Evolutionary conservation across 108 stramenopile species (phyloP).

Genomic region (Fistulifera solaris): DNA sequence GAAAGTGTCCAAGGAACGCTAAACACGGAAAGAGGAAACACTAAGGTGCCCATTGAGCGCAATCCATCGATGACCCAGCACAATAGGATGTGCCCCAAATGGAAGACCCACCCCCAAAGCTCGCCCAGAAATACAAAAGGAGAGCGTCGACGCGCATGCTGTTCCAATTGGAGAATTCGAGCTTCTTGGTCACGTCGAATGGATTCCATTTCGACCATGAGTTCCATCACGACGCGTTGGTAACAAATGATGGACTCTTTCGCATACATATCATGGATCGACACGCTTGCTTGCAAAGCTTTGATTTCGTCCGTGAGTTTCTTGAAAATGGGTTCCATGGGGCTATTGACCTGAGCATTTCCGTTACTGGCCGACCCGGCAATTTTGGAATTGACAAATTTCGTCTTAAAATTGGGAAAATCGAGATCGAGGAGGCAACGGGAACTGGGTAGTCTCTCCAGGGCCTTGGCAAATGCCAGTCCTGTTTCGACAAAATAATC

Average conservation of each 20-base stretch:
- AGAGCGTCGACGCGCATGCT: background rate
- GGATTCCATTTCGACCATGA: constrained; percentile 45
- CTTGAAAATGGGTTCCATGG: constrained; percentile 88
- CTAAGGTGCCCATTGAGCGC: too few relatives aligned
- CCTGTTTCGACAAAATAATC: constrained; percentile 1
- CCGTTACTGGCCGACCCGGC: constrained; percentile 12
- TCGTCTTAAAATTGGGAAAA: constrained; percentile 51
- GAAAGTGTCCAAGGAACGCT: too few relatives aligned
- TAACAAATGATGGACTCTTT: constrained; percentile 58
- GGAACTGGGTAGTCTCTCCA: constrained; percentile 46
- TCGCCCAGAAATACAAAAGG: too few relatives aligned
- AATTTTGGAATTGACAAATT: constrained; percentile 21
- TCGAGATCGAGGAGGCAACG: constrained; percentile 53
- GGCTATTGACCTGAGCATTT: constrained; percentile 17
- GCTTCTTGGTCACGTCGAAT: constrained; percentile 34
- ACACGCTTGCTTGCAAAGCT: constrained; percentile 75
- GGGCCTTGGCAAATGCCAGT: constrained; percentile 21
- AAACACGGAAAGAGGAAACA: too few relatives aligned
- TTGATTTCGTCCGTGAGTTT: constrained; percentile 91
- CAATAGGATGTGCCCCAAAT: too few relatives aligned
- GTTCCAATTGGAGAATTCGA: constrained; percentile 40
- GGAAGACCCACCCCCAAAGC: too few relatives aligned
- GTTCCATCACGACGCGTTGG: constrained; percentile 52
- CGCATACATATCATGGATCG: constrained; percentile 77
- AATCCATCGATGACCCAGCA: too few relatives aligned